Evolutionary conservation across 768 basidiomycete species (phyloP), one percentile per base, ranked within the genome.

Genomic region (Tubosaeta sp.): DNA sequence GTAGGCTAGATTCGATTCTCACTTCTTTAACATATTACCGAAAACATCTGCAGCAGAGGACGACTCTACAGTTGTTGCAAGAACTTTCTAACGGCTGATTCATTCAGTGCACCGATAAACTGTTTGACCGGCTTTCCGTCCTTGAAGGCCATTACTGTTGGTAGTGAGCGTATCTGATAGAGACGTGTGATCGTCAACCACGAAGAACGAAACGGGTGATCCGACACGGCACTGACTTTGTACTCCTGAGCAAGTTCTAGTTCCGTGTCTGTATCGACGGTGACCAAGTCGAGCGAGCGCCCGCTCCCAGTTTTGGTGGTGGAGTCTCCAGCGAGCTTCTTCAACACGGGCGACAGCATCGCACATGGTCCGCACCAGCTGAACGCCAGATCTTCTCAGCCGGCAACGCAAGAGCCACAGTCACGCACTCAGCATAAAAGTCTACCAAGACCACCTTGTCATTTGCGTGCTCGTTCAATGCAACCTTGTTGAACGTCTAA

Each of bases 291-390:
- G 6, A 89, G 64, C 1, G 81, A 72, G 42, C 71, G 67, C 18
- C 83, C 84, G 5, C 76, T 76, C 11, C 78, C 80, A 4, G 84
- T 64, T 52, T 67, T 77, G 42, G 66, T 69, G 21, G 64, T 59
- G 22, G 73, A 58, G 51, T 81, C 76, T 16, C 58, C 60, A 11
- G 83, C 76, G n/a, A 86, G 59, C 49, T 75, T 77, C 59, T 86
- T 73, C 21, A 92, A 71, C 47, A 87, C 67, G 22, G 90, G 90
- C 1, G 86, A 83, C 35, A 92, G 76, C 63, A 75, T 68, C 57
- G 78, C 84, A 71, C 89, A 92, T 34, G 89, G 89, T 7, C 76
- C 71, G 56, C 89, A 91, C 90, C 89, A 91, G 53, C 89, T 90
- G 50, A 29, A 32, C 5, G 39, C 44, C 32, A 48, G 10, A 25